These are phyloP conservation scores for Talaromyces islandicus DNA, from an alignment of 2,329 filamentous ascomycete genomes.

Conservation along the genomic window DNA sequence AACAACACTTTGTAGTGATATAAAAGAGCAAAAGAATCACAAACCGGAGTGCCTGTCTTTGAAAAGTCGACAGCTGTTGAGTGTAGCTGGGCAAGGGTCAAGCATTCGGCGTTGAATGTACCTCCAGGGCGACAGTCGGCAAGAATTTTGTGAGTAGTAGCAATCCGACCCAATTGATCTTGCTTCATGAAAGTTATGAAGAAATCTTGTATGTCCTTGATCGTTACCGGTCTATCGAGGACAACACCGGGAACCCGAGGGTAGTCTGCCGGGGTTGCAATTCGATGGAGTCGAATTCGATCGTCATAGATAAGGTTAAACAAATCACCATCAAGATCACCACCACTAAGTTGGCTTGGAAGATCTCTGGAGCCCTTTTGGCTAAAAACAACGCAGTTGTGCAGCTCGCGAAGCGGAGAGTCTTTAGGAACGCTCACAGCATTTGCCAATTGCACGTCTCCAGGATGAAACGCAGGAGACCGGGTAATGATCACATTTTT, in stretches of 20 bases:
- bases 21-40: constrained; percentile 14
- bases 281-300: constrained; percentile 38
- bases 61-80: constrained; percentile 71
- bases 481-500: constrained; percentile 59
- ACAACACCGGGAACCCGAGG: constrained; percentile 50
- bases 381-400: constrained; percentile 76
- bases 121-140: constrained; percentile 54
- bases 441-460: constrained; percentile 64
- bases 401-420: constrained; percentile 57
- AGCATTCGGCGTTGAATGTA: constrained; percentile 48
- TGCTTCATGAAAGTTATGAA: constrained; percentile 72
- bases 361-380: constrained; percentile 65
- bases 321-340: constrained; percentile 77
- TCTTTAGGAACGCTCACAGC: constrained; percentile 54
- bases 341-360: constrained; percentile 71
- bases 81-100: constrained; percentile 55
- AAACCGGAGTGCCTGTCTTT: constrained; percentile 60
- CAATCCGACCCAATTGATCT: constrained; percentile 61
- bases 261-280: constrained; percentile 64
- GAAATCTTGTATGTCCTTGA: constrained; percentile 68
- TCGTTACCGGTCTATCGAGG: constrained; percentile 55
- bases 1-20: background rate
- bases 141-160: constrained; percentile 57
- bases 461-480: constrained; percentile 75
- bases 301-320: constrained; percentile 74